Evolutionary conservation across 2,329 filamentous ascomycete genomes (phyloP).

Genomic region (Colletotrichum sp.): DNA sequence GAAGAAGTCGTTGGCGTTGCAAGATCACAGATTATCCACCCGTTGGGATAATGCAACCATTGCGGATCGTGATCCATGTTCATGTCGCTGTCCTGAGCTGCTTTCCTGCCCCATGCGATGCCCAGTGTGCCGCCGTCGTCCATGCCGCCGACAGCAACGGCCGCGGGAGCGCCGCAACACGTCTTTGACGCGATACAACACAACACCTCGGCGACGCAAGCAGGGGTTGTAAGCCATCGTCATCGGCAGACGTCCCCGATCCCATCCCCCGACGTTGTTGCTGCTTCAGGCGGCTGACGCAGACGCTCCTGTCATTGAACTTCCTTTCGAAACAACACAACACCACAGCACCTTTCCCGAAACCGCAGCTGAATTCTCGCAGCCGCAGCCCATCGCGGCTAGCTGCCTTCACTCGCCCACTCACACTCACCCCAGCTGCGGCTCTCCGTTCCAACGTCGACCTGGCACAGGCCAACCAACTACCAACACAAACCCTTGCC

Average conservation of each 20-base stretch:
- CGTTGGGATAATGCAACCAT: neutral
- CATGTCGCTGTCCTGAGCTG: neutral
- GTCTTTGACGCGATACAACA: constrained; percentile 1
- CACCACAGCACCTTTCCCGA: neutral
- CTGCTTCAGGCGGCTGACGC: neutral
- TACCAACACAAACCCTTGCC: neutral
- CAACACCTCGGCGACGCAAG: neutral
- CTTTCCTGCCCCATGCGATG: neutral
- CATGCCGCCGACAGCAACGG: neutral
- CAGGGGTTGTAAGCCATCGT: neutral
- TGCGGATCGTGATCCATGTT: neutral
- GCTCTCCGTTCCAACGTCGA: neutral
- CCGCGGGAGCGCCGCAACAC: neutral
- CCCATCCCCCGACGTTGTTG: neutral
- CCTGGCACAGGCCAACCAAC: neutral
- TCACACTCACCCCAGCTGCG: constrained; percentile 4
- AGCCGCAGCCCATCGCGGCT: neutral
- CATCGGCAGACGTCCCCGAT: neutral
- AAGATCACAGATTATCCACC: neutral
- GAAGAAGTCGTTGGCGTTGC: neutral
- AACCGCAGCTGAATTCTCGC: neutral
- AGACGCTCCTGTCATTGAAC: neutral
- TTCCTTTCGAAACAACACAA: neutral
- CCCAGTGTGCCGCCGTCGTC: neutral
- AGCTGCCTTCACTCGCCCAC: neutral